These are phyloP conservation scores for Candida nonsorbophila DNA, from an alignment of 805 yeast genomes.

Conservation along the genomic window DNA sequence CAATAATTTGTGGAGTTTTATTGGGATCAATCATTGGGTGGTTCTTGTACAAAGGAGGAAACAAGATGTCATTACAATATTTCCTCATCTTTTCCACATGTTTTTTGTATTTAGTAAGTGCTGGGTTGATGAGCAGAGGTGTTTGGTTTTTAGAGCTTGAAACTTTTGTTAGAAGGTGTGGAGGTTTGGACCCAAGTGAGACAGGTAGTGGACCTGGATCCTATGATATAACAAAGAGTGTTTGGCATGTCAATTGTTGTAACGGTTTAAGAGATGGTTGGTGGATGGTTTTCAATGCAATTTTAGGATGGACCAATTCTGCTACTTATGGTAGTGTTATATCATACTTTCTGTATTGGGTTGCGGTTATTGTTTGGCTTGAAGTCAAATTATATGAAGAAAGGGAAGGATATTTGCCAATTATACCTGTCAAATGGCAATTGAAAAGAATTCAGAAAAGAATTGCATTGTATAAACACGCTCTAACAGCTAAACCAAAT, in stretches of 20 bases:
- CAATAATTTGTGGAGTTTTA: constrained; percentile 21
- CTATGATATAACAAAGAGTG: constrained; percentile 32
- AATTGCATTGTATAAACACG: constrained; percentile 7
- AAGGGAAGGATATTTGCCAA: constrained; percentile 30
- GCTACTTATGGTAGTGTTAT: constrained; percentile 41
- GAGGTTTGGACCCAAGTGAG: constrained; percentile 37
- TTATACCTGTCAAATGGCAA: constrained; percentile 38
- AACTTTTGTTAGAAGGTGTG: constrained; percentile 31
- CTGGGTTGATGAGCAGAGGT: constrained; percentile 40
- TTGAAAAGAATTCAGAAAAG: constrained; percentile 28
- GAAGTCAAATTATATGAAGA: constrained; percentile 29
- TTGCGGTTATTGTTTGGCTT: constrained; percentile 25
- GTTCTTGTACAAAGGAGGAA: constrained; percentile 34
- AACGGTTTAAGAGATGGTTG: constrained; percentile 40
- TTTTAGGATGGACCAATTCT: constrained; percentile 42
- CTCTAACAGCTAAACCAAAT: constrained; percentile 10
- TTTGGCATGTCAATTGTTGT: constrained; percentile 46
- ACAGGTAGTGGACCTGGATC: constrained; percentile 44
- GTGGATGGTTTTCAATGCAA: constrained; percentile 44
- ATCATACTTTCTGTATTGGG: constrained; percentile 34
- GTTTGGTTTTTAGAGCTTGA: constrained; percentile 41
- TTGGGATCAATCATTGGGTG: constrained; percentile 30
- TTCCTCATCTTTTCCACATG: constrained; percentile 34
- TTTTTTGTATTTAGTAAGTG: constrained; percentile 38
- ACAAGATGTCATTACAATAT: constrained; percentile 36